Evolutionary conservation across 1,139 yeast genomes (phyloP).

Genomic region (Debaryomyces coudertii): DNA sequence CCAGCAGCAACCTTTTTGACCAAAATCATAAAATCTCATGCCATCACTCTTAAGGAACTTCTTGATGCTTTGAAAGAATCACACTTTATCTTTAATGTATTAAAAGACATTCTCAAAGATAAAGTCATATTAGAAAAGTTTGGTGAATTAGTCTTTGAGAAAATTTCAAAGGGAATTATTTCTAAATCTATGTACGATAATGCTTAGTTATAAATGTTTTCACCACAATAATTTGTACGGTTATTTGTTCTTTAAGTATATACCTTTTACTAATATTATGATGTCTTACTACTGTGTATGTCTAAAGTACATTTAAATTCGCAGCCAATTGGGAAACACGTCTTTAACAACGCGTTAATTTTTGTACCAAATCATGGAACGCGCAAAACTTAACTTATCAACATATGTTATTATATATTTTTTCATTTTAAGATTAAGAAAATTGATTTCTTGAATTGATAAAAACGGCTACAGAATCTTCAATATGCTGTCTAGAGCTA

Average conservation of each 20-base stretch:
- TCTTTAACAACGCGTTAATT: conserved; percentile 7
- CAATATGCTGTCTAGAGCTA: conserved; percentile 33
- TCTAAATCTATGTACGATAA: conserved; percentile 5
- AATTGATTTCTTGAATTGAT: conserved; percentile 5
- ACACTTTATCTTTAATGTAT: conserved; percentile 22
- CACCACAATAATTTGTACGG: neutral
- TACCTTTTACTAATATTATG: neutral
- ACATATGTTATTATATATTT: neutral
- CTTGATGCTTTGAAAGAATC: conserved; percentile 28
- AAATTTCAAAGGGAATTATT: conserved; percentile 26
- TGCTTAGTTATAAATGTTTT: neutral
- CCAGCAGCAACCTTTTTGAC: conserved; percentile 33
- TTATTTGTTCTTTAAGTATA: neutral
- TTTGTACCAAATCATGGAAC: conserved; percentile 5
- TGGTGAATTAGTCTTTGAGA: conserved; percentile 22
- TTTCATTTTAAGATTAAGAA: neutral
- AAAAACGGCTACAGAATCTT: neutral
- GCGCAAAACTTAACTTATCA: conserved; percentile 2
- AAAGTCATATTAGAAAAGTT: conserved; percentile 24
- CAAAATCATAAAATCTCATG: conserved; percentile 27
- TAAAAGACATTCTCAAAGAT: conserved; percentile 25
- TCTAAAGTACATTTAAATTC: neutral
- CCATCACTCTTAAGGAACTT: conserved; percentile 26
- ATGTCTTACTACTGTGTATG: no score
- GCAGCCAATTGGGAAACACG: conserved; percentile 9